A percentile compares a stretch with the other conserved stretches of the same genome.
phyloP scores from a whole-genome alignment of 768 basidiomycete species.

The Pleurotus sapidus region DNA sequence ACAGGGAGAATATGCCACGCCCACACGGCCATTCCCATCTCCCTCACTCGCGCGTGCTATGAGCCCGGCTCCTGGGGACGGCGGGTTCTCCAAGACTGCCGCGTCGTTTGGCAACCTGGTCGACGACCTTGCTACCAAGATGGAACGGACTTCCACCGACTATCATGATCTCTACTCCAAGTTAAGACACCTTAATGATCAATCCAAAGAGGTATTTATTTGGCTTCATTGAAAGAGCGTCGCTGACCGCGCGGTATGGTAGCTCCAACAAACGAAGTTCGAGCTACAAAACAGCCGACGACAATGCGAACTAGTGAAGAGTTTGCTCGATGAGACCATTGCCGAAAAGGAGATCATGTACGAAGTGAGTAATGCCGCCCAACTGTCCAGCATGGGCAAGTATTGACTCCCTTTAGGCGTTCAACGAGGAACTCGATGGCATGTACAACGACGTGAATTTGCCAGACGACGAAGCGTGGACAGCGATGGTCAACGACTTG shows the following conservation, averaged over 20 bases:
- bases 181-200: constrained; percentile 44
- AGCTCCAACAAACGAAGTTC: constrained; percentile 61
- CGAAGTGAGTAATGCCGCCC: constrained; percentile 50
- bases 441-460: constrained; percentile 87
- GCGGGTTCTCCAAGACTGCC: constrained; percentile 17
- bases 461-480: constrained; percentile 81
- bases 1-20: constrained; percentile 49
- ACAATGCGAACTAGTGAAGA: constrained; percentile 78
- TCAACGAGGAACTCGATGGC: constrained; percentile 90
- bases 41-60: constrained; percentile 18
- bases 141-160: constrained; percentile 46
- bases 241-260: background rate
- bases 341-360: constrained; percentile 93
- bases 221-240: background rate
- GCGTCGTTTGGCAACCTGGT: constrained; percentile 51
- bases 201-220: constrained; percentile 55
- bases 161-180: constrained; percentile 56
- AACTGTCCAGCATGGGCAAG: no score
- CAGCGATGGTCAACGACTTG: constrained; percentile 72
- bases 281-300: constrained; percentile 71
- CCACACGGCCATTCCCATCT: constrained; percentile 36
- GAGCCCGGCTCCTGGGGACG: constrained; percentile 9
- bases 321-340: constrained; percentile 71
- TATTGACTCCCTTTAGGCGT: constrained; percentile 53
- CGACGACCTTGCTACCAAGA: constrained; percentile 54